Evolutionary conservation across 768 basidiomycete genomes (phyloP).

Genomic region (Pulveroboletus sp.): DNA sequence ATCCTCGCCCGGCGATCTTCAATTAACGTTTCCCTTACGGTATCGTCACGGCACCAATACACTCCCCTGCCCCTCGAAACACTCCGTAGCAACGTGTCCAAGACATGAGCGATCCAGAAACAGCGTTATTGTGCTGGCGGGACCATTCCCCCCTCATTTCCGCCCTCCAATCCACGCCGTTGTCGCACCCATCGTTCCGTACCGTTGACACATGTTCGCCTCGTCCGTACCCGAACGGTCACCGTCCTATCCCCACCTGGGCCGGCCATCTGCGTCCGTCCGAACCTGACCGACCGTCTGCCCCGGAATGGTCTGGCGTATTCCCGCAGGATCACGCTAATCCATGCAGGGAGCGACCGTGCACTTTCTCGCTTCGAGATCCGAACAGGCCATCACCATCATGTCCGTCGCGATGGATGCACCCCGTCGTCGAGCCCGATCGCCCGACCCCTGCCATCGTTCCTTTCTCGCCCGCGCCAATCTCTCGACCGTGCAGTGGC

Average conservation of each 20-base stretch:
- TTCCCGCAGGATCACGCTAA: slow-evolving; percentile 5
- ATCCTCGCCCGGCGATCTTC: slow-evolving; percentile 19
- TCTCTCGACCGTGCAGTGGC: slow-evolving; percentile 4
- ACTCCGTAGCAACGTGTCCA: background rate
- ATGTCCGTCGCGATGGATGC: slow-evolving; percentile 8
- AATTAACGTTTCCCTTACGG: slow-evolving; percentile 13
- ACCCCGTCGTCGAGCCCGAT: slow-evolving; percentile 1
- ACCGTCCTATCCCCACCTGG: slow-evolving; percentile 10
- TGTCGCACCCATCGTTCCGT: slow-evolving; percentile 10
- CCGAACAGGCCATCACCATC: slow-evolving; percentile 3
- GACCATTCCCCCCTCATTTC: slow-evolving; percentile 11
- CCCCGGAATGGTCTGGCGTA: slow-evolving; percentile 7
- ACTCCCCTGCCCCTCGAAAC: slow-evolving; percentile 5
- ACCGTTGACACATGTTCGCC: slow-evolving; percentile 15
- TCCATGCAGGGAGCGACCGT: slow-evolving; percentile 11
- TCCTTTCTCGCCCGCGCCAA: background rate
- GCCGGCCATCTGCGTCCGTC: background rate
- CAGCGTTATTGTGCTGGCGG: too few relatives aligned
- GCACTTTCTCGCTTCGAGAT: slow-evolving; percentile 8
- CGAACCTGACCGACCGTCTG: slow-evolving; percentile 6
- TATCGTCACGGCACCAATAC: slow-evolving; percentile 1
- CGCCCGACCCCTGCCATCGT: background rate
- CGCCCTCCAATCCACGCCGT: slow-evolving; percentile 10
- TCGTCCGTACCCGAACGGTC: slow-evolving; percentile 5
- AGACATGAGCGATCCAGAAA: background rate